Evolutionary conservation across 345 rosid genomes (phyloP).

Genomic region (Populus davidiana): DNA sequence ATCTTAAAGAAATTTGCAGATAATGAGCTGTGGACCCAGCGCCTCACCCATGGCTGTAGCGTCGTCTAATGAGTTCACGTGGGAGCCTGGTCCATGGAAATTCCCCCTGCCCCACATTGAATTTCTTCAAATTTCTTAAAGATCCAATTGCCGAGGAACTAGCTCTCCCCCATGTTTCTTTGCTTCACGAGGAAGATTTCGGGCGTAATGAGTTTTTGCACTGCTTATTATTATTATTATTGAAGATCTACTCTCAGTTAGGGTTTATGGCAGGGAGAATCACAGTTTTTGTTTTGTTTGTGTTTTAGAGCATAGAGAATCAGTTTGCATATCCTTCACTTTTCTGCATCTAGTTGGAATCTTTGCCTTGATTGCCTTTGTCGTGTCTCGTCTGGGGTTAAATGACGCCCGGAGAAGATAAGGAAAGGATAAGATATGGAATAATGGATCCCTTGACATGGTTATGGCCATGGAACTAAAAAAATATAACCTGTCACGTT

Average conservation of each 20-base stretch:
- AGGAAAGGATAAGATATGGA: not conserved
- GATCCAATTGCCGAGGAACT: not conserved
- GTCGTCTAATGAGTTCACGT: not conserved
- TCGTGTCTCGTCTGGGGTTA: not conserved
- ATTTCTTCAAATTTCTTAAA: no score
- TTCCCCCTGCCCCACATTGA: no score
- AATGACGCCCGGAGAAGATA: not conserved
- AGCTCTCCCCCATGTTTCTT: not conserved
- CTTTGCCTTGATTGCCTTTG: not conserved
- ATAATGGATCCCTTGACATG: no score
- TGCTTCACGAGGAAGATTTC: no score
- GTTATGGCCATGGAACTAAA: no score
- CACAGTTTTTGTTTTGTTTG: not conserved
- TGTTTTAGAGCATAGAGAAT: not conserved
- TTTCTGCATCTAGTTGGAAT: conserved; percentile 1
- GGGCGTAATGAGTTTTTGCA: not conserved
- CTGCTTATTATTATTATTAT: not conserved
- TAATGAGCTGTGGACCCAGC: conserved; percentile 5
- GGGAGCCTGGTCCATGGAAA: not conserved
- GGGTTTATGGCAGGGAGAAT: not conserved
- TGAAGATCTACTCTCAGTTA: not conserved
- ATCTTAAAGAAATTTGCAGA: not conserved
- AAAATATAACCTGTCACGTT: no score
- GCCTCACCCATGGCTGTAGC: not conserved
- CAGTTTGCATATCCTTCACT: not conserved